Percentiles rank a stretch among this genome's conserved stretches.
These are phyloP conservation scores for Aquilaria yunnanensis DNA, from an alignment of 345 rosid genomes.

Conservation along the genomic window DNA sequence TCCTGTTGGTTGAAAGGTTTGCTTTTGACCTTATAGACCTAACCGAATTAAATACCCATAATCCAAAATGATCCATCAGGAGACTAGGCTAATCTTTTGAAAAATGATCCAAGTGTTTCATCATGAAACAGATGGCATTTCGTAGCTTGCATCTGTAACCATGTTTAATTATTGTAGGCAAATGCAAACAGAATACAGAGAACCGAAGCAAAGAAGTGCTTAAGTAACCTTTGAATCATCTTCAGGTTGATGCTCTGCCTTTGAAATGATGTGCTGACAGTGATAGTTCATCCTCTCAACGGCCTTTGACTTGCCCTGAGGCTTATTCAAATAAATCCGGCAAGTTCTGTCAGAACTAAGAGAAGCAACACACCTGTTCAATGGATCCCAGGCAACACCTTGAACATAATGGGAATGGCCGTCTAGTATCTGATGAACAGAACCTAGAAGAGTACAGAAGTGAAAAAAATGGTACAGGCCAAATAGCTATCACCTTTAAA, in stretches of 20 bases:
- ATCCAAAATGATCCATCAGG: constrained; percentile 68
- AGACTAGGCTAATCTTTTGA: constrained; percentile 96
- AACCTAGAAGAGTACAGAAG: constrained; percentile 45
- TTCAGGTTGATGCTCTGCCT: constrained; percentile 56
- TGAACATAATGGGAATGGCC: constrained; percentile 94
- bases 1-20: too few relatives aligned
- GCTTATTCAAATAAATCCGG: constrained; percentile 67
- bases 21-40: too few relatives aligned
- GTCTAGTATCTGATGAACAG: constrained; percentile 83
- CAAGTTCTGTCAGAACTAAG: constrained; percentile 97
- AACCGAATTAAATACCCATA: too few relatives aligned
- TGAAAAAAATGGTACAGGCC: background rate
- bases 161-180: constrained; percentile 5
- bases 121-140: constrained; percentile 88
- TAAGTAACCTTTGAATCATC: constrained; percentile 70
- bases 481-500: background rate
- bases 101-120: constrained; percentile 93
- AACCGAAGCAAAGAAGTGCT: constrained; percentile 7
- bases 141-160: constrained; percentile 33
- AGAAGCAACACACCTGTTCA: constrained; percentile 73
- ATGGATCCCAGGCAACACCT: constrained; percentile 99
- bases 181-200: constrained; percentile 6
- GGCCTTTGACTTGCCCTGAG: constrained; percentile 60
- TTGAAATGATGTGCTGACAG: constrained; percentile 74
- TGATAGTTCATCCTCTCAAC: constrained; percentile 57